Conservation (phyloP, 441 rosid species). For the Geranium incanum region DNA sequence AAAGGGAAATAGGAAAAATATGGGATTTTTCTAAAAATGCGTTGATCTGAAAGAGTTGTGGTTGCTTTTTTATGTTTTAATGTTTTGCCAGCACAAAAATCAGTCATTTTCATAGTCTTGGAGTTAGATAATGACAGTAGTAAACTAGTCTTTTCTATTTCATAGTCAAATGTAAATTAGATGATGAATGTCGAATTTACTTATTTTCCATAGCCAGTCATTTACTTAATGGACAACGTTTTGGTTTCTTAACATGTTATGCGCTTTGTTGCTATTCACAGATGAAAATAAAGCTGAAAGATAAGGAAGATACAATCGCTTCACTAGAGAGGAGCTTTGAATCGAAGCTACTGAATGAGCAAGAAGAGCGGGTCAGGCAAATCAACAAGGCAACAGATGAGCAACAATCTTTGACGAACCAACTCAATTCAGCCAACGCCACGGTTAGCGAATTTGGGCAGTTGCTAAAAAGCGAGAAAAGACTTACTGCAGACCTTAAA, state of each 20-base stretch:
- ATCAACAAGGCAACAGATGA: constrained; percentile 55
- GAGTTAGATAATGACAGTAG: no score
- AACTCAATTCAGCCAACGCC: constrained; percentile 54
- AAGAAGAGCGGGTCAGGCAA: constrained; percentile 44
- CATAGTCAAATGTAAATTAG: no score
- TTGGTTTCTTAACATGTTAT: constrained; percentile 14
- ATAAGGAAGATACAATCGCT: constrained; percentile 52
- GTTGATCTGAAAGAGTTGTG: no score
- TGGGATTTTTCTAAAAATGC: no score
- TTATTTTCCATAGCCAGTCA: not conserved
- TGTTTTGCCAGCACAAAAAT: no score
- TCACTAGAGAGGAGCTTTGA: constrained; percentile 51
- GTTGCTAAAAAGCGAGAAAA: constrained; percentile 67
- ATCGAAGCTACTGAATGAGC: constrained; percentile 47
- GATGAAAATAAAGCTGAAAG: constrained; percentile 57
- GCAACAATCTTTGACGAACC: constrained; percentile 39
- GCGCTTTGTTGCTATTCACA: constrained; percentile 30
- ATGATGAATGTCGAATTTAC: not conserved
- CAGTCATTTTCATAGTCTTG: no score
- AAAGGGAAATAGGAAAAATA: no score
- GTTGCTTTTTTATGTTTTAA: no score
- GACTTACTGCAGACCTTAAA: constrained; percentile 41
- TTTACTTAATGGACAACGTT: not conserved
- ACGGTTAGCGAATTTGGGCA: constrained; percentile 50
- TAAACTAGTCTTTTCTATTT: no score